phyloP scores from a whole-genome alignment of 495 filamentous ascomycete genomes.

The Amniculicola lignicola region DNA sequence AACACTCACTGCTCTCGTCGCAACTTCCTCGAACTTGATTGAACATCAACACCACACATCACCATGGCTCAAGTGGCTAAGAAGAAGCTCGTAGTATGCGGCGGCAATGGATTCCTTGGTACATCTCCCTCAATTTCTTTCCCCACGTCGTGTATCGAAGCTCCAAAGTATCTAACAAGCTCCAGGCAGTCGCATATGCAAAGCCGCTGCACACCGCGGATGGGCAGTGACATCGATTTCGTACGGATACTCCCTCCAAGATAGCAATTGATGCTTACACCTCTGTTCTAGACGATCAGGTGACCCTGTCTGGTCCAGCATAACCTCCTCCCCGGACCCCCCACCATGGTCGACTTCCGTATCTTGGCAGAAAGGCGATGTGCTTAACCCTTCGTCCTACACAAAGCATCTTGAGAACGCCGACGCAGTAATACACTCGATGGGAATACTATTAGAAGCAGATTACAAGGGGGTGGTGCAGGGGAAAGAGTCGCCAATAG shows the following conservation, averaged over 20 bases:
- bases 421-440: slow-evolving; percentile 82
- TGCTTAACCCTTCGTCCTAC: slow-evolving; percentile 78
- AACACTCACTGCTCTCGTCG: too few species aligned
- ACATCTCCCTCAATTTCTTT: slow-evolving; percentile 1
- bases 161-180: slow-evolving; percentile 1
- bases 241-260: slow-evolving; percentile 44
- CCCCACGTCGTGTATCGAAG: slow-evolving; percentile 13
- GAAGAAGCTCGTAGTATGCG: slow-evolving; percentile 81
- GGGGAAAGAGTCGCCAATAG: slow-evolving; percentile 71
- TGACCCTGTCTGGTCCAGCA: slow-evolving; percentile 73
- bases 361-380: slow-evolving; percentile 81
- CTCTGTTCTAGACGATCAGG: slow-evolving; percentile 70
- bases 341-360: slow-evolving; percentile 81
- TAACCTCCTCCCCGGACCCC: slow-evolving; percentile 67
- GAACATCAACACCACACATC: slow-evolving; percentile 1
- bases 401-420: slow-evolving; percentile 65
- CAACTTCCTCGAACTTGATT: too few species aligned
- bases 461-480: slow-evolving; percentile 93
- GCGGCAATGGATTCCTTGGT: slow-evolving; percentile 92
- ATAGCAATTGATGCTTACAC: background rate
- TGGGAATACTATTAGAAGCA: slow-evolving; percentile 95
- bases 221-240: slow-evolving; percentile 90
- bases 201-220: slow-evolving; percentile 71
- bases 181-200: slow-evolving; percentile 81
- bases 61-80: slow-evolving; percentile 42